Conservation (phyloP, 306 rosid species). For the Gleditsia sinensis region DNA sequence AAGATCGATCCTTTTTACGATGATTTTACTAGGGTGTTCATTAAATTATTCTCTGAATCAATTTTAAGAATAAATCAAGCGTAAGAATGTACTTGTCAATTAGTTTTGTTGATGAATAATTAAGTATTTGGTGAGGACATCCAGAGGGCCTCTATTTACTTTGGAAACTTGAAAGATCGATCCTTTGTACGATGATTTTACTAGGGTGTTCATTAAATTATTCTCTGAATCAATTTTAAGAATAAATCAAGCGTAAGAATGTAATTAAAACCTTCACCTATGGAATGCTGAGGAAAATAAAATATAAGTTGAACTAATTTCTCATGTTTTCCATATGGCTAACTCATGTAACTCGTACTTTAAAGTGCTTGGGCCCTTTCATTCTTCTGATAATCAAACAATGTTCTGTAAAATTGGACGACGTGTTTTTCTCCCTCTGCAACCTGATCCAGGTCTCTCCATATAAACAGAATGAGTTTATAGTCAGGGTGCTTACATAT, state of each 20-base stretch:
- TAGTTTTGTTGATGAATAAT: not conserved
- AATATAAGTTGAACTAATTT: not conserved
- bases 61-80: conserved; percentile 10
- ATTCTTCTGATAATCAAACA: not conserved
- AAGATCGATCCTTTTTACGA: not conserved
- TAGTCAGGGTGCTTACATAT: not conserved
- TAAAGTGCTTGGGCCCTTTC: not conserved
- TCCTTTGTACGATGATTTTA: not conserved
- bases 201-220: not conserved
- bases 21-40: not conserved
- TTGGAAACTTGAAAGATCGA: conserved; percentile 5
- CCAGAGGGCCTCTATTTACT: not conserved
- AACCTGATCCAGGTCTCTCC: not conserved
- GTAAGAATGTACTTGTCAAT: no score
- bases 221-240: not conserved
- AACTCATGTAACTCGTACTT: not conserved
- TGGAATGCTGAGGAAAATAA: not conserved
- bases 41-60: not conserved
- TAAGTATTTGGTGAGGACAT: not conserved
- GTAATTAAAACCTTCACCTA: not conserved
- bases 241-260: not conserved
- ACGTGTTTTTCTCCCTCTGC: not conserved
- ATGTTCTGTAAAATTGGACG: not conserved
- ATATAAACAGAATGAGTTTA: not conserved
- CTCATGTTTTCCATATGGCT: not conserved